Evolutionary conservation across 306 rosid species (phyloP).

Genomic region (Vigna trinervia): DNA sequence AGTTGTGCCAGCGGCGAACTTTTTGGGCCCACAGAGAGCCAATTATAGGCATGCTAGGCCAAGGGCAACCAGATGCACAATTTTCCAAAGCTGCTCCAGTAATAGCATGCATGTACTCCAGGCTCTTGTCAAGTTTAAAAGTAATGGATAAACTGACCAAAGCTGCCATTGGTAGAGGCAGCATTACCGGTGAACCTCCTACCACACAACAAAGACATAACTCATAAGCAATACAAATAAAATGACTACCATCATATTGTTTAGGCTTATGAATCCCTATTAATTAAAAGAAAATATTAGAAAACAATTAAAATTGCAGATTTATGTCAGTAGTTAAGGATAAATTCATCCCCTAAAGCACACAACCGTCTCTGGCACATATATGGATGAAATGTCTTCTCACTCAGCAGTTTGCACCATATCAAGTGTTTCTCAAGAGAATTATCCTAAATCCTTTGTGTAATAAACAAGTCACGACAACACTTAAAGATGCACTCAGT

Average conservation of each 20-base stretch:
- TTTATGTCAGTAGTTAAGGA: conserved; percentile 21
- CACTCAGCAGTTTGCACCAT: conserved; percentile 1
- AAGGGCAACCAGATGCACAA: conserved; percentile 76
- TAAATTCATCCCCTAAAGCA: conserved; percentile 28
- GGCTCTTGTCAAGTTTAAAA: conserved; percentile 74
- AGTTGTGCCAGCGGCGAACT: conserved; percentile 84
- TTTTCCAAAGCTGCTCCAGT: conserved; percentile 78
- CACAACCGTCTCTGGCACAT: conserved; percentile 4
- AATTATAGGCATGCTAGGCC: conserved; percentile 77
- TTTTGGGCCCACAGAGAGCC: conserved; percentile 87
- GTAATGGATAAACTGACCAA: conserved; percentile 87
- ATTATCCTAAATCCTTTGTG: neutral
- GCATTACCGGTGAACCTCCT: conserved; percentile 64
- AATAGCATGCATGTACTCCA: conserved; percentile 68
- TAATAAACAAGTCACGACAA: neutral
- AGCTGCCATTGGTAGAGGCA: conserved; percentile 88
- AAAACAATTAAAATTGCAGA: conserved; percentile 29
- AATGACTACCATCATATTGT: conserved; percentile 35
- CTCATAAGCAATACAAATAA: conserved; percentile 38
- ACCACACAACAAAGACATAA: conserved; percentile 41
- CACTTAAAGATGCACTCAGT: neutral
- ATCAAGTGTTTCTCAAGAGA: conserved; percentile 18
- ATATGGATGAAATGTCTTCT: neutral
- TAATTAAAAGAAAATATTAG: conserved; percentile 22
- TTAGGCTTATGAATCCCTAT: conserved; percentile 27